Conservation (phyloP, 345 rosid genomes). For the Populus pruinosa region DNA sequence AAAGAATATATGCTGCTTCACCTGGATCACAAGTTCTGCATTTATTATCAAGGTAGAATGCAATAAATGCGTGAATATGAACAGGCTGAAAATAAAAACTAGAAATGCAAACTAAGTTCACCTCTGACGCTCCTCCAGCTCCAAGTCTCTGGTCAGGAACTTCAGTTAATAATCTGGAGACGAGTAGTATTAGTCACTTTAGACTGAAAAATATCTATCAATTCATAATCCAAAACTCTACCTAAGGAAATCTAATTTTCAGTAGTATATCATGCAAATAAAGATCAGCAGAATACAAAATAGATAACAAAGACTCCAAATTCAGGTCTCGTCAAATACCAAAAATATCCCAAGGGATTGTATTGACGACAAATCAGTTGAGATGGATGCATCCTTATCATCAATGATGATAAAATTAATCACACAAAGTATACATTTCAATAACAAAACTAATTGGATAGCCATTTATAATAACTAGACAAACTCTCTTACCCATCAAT, state of each 20-base stretch:
- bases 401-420: neutral
- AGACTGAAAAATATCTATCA: neutral
- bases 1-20: slow-evolving; percentile 86
- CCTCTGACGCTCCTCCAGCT: slow-evolving; percentile 92
- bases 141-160: slow-evolving; percentile 99
- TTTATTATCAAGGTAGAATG: slow-evolving; percentile 10
- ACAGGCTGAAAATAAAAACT: slow-evolving; percentile 2
- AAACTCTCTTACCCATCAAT: slow-evolving; percentile 63
- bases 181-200: slow-evolving; percentile 1
- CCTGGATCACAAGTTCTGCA: slow-evolving; percentile 44
- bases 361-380: neutral
- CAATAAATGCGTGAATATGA: neutral
- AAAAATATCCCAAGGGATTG: neutral
- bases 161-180: slow-evolving; percentile 84
- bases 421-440: neutral
- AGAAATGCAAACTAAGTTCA: slow-evolving; percentile 27
- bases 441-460: neutral
- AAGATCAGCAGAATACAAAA: neutral
- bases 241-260: neutral
- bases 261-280: neutral
- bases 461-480: neutral
- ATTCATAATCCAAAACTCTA: neutral
- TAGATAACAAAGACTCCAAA: neutral
- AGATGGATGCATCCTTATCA: neutral
- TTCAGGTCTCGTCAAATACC: neutral